These are phyloP conservation scores for Magnusiomyces suaveolens DNA, from an alignment of 1,139 yeast species.

Conservation along the genomic window DNA sequence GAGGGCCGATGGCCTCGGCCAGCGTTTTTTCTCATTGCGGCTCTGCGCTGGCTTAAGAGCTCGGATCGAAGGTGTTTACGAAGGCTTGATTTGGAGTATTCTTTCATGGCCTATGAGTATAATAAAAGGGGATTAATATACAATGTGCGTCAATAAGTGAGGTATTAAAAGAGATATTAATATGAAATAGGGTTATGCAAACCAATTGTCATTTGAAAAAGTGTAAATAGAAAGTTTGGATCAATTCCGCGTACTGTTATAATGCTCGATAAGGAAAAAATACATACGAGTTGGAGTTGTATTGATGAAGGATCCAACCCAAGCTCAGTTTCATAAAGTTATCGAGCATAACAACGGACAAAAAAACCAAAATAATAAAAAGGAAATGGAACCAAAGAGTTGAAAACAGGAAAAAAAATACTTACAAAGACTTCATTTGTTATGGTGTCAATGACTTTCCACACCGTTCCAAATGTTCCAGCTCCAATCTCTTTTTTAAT, in stretches of 20 bases:
- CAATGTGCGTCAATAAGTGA: neutral
- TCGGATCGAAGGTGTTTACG: constrained; percentile 30
- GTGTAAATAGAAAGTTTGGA: neutral
- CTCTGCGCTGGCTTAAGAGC: constrained; percentile 10
- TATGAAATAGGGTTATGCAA: neutral
- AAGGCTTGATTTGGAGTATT: constrained; percentile 36
- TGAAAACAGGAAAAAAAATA: neutral
- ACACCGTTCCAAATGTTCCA: constrained; percentile 87
- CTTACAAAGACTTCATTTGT: constrained; percentile 34
- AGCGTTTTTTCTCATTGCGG: constrained; percentile 5
- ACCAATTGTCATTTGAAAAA: neutral
- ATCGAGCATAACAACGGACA: neutral
- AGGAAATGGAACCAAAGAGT: neutral
- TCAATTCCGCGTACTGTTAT: too few species aligned
- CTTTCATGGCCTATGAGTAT: constrained; percentile 54
- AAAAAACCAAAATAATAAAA: neutral
- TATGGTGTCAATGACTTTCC: constrained; percentile 60
- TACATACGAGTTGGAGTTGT: too few species aligned
- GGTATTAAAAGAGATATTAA: neutral
- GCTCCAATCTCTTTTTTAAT: constrained; percentile 61
- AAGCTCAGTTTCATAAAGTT: too few species aligned
- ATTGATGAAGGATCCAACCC: too few species aligned
- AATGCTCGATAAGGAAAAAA: neutral
- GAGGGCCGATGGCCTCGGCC: neutral
- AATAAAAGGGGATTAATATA: neutral